These are phyloP conservation scores for Penicillium longicatenatum DNA, from an alignment of 495 filamentous ascomycete species.

Conservation along the genomic window DNA sequence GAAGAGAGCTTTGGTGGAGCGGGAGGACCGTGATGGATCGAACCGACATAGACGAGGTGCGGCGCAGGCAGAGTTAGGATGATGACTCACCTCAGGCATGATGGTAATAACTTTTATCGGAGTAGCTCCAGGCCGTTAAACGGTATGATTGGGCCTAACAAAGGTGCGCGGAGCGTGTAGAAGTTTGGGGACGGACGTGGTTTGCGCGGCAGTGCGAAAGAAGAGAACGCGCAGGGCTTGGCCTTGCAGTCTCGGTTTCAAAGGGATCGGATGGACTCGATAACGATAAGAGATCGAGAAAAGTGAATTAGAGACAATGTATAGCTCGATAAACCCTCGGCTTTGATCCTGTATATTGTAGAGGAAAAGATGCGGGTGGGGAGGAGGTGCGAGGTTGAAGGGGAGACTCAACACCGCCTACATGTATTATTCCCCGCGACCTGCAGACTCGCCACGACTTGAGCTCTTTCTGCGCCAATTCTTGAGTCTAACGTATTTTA, in stretches of 20 bases:
- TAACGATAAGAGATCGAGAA: background rate
- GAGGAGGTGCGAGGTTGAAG: background rate
- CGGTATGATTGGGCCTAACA: background rate
- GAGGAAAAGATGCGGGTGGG: conserved; percentile 3
- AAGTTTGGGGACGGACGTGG: background rate
- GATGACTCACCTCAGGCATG: conserved; percentile 50
- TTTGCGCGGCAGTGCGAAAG: conserved; percentile 1
- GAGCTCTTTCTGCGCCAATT: too few species aligned
- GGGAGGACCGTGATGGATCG: background rate
- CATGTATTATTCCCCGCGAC: background rate
- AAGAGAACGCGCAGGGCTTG: background rate
- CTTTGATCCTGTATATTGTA: background rate
- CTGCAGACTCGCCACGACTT: too few species aligned
- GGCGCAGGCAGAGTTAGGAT: background rate
- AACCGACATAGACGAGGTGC: background rate
- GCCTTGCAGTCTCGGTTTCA: background rate
- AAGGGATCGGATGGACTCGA: background rate
- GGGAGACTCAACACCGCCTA: background rate
- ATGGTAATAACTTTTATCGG: conserved; percentile 10
- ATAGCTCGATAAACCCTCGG: background rate
- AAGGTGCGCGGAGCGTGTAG: background rate
- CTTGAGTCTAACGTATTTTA: too few species aligned
- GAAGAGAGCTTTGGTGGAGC: background rate
- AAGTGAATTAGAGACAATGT: background rate
- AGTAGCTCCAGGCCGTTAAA: too few species aligned